phyloP scores from a whole-genome alignment of 2,329 filamentous ascomycete genomes.

The Botrytis aclada region DNA sequence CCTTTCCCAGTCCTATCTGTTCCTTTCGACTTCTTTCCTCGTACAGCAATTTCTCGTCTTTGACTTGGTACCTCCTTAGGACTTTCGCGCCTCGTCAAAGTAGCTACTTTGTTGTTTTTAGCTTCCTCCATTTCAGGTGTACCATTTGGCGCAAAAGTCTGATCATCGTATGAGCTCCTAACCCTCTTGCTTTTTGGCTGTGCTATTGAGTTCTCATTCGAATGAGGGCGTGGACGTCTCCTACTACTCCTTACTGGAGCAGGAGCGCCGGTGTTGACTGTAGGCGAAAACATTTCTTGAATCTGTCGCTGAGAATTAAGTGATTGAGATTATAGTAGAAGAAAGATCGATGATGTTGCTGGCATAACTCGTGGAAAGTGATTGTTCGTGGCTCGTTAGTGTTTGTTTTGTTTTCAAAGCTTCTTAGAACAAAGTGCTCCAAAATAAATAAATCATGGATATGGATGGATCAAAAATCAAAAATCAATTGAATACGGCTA shows the following conservation, averaged over 20 bases:
- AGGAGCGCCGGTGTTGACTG: conserved; percentile 48
- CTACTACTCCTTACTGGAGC: conserved; percentile 56
- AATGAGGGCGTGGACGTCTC: conserved; percentile 58
- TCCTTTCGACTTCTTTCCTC: conserved; percentile 61
- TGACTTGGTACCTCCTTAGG: conserved; percentile 30
- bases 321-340: background rate
- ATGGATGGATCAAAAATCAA: background rate
- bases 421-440: background rate
- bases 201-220: conserved; percentile 51
- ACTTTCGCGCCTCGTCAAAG: conserved; percentile 41
- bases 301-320: background rate
- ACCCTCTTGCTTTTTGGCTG: conserved; percentile 64
- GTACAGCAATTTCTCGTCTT: conserved; percentile 52
- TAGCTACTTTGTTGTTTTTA: conserved; percentile 48
- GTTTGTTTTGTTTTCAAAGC: conserved; percentile 5
- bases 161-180: conserved; percentile 55
- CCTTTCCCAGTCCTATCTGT: conserved; percentile 66
- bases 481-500: background rate
- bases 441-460: conserved; percentile 4
- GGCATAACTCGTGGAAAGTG: conserved; percentile 4
- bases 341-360: background rate
- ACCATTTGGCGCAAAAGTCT: conserved; percentile 50
- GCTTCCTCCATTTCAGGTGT: conserved; percentile 55
- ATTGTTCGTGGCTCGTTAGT: background rate
- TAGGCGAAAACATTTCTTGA: conserved; percentile 56